A percentile compares a stretch with the other conserved stretches of the same genome.
Conservation (phyloP, 768 basidiomycete species). For the Clavaria fumosa region DNA sequence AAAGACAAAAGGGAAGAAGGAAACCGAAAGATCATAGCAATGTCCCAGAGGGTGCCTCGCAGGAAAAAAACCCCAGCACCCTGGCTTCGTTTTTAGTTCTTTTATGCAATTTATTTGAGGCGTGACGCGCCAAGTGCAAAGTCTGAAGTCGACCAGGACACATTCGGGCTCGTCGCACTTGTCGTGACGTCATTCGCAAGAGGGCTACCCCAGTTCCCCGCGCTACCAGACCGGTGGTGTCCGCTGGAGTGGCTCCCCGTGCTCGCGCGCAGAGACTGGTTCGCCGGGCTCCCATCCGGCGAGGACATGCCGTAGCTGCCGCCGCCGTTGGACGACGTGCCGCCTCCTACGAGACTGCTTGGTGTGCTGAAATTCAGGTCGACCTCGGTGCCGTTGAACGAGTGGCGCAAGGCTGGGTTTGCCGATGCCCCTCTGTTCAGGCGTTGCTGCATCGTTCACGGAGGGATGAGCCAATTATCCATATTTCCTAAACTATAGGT, state of each 20-base stretch:
- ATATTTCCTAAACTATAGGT: too few species aligned
- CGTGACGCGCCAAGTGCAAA: conserved; percentile 34
- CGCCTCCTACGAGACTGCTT: too few species aligned
- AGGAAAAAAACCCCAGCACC: conserved; percentile 6
- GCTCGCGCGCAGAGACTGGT: too few species aligned
- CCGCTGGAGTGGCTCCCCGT: conserved; percentile 26
- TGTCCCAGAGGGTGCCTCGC: too few species aligned
- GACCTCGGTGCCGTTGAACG: conserved; percentile 59
- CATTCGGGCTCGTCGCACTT: conserved; percentile 37
- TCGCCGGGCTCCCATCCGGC: conserved; percentile 25
- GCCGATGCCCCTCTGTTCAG: conserved; percentile 13
- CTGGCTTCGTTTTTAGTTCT: conserved; percentile 2
- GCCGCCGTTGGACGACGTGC: conserved; percentile 31
- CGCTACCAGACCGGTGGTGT: conserved; percentile 66
- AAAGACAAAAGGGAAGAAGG: conserved; percentile 9
- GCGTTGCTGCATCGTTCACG: conserved; percentile 6
- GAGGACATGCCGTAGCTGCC: conserved; percentile 28
- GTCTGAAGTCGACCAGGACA: conserved; percentile 45
- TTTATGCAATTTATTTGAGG: conserved; percentile 36
- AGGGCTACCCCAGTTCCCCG: conserved; percentile 63
- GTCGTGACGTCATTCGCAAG: too few species aligned
- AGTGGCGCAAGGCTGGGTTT: conserved; percentile 47
- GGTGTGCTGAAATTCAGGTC: conserved; percentile 43
- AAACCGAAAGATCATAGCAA: conserved; percentile 3
- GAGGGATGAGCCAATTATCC: too few species aligned